phyloP scores from a whole-genome alignment of 495 filamentous ascomycete species.

The Penicillium longicatenatum region DNA sequence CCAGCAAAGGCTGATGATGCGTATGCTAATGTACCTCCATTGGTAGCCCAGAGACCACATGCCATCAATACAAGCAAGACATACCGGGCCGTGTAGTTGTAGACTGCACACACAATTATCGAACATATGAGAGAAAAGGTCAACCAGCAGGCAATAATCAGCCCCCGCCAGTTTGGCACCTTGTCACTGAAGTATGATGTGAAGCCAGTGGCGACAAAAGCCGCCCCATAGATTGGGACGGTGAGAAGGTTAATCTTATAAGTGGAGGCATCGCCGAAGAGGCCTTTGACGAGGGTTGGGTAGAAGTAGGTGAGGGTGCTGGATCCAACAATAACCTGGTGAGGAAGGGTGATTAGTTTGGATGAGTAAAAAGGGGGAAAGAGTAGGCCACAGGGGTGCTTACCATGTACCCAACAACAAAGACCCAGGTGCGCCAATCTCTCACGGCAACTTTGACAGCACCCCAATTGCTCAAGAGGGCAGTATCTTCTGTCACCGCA shows the following conservation, averaged over 20 bases:
- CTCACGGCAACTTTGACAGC: conserved; percentile 17
- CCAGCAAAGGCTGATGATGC: conserved; percentile 43
- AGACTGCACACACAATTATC: conserved; percentile 44
- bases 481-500: conserved; percentile 20
- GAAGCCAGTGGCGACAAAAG: conserved; percentile 39
- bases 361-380: not conserved
- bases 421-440: conserved; percentile 31
- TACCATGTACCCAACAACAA: conserved; percentile 37
- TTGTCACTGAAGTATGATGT: conserved; percentile 39
- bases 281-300: conserved; percentile 48
- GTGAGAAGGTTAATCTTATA: conserved; percentile 39
- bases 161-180: conserved; percentile 29
- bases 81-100: conserved; percentile 50
- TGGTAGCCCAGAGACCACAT: conserved; percentile 50
- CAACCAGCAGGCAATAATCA: conserved; percentile 40
- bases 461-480: conserved; percentile 11
- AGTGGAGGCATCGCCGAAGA: conserved; percentile 45
- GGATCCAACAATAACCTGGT: conserved; percentile 38
- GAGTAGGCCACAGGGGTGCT: not conserved
- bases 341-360: not conserved
- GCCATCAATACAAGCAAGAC: conserved; percentile 55
- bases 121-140: conserved; percentile 41
- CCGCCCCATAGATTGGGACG: conserved; percentile 45
- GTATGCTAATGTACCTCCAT: conserved; percentile 47
- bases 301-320: conserved; percentile 54